Evolutionary conservation across 2,329 filamentous ascomycete genomes (phyloP), one percentile per base, ranked within the genome.

Genomic region (Aspergillus quadricinctus): DNA sequence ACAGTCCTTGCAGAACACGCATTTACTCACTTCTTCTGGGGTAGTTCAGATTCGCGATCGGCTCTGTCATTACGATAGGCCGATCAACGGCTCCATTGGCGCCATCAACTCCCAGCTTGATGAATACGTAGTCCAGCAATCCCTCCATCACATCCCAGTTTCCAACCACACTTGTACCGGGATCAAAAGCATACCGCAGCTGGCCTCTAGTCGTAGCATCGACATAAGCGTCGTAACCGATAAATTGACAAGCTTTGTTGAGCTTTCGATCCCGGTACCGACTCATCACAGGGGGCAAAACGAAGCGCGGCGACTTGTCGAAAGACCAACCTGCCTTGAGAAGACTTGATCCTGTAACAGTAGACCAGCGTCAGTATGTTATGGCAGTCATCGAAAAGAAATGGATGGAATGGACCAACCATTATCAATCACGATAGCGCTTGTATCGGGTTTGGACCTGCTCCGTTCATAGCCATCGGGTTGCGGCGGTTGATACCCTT

Each of bases 111-210:
- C 94, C 94, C 54, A 99, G 78, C 76, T 97, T 97, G 64, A 97
- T 81, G 72, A 99, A 99, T 45, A 92, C 83, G 73, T 97, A 97
- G 76, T 99, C 94, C 49, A 99, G 77, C 4, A 97, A 81, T 57
- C 93, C 92, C 74, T 99, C 94, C 85, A 96, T 92, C 35, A 92
- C 92, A 74, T 99, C 94, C 92, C 95, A 99, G 71, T 97, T 97
- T 73, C 90, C 92, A 58, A 97, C 86, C 49, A 99, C 88, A 61
- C 92, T 93, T 48, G 88, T 93, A 25, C 92, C 92, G 1, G 88
- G 84, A 72, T 99, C 94, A 66, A 97, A 97, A 1, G 92, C 88
- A 72, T 90, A 89, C 71, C 93, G 88, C 57, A 96, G 88, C 72
- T 97, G 94, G 10, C 92, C 90, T 55, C 90, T 84, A 23, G 94